phyloP scores from a whole-genome alignment of 345 rosid genomes.

The Isatis tinctoria region DNA sequence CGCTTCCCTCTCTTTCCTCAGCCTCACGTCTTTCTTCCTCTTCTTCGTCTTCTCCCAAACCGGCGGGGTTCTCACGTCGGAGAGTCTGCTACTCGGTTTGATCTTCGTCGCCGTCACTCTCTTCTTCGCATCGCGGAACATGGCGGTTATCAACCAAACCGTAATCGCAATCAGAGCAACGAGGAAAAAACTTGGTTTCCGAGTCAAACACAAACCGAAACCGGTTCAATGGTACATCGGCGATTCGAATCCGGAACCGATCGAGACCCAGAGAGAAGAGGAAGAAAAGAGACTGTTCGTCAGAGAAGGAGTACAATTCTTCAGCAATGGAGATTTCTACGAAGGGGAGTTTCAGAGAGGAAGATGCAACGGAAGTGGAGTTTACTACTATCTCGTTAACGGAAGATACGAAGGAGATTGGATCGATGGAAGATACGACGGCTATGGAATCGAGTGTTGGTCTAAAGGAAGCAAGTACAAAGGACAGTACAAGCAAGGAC shows the following conservation, averaged over 20 bases:
- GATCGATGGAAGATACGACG: slow-evolving; percentile 89
- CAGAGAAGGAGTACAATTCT: slow-evolving; percentile 76
- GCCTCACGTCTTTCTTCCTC: slow-evolving; percentile 41
- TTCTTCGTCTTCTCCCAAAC: slow-evolving; percentile 47
- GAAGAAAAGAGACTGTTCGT: slow-evolving; percentile 32
- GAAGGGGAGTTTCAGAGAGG: slow-evolving; percentile 92
- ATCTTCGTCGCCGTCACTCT: slow-evolving; percentile 74
- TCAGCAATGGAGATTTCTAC: slow-evolving; percentile 84
- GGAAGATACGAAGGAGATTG: slow-evolving; percentile 96
- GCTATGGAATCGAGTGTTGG: slow-evolving; percentile 93
- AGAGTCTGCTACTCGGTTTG: slow-evolving; percentile 66
- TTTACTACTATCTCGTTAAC: slow-evolving; percentile 63
- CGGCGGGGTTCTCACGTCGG: slow-evolving; percentile 65
- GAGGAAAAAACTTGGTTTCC: slow-evolving; percentile 36
- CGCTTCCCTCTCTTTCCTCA: slow-evolving; percentile 51
- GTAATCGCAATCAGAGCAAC: slow-evolving; percentile 37
- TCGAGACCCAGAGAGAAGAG: background rate
- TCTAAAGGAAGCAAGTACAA: slow-evolving; percentile 86
- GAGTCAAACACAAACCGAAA: slow-evolving; percentile 39
- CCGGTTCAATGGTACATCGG: slow-evolving; percentile 89
- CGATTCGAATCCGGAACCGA: slow-evolving; percentile 31
- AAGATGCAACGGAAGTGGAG: slow-evolving; percentile 88
- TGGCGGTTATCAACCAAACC: slow-evolving; percentile 52
- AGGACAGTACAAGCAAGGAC: slow-evolving; percentile 79
- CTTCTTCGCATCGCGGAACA: slow-evolving; percentile 74